phyloP scores from a whole-genome alignment of 371 early-diverging fungal genomes.

The Dinochytrium kinnereticum region DNA sequence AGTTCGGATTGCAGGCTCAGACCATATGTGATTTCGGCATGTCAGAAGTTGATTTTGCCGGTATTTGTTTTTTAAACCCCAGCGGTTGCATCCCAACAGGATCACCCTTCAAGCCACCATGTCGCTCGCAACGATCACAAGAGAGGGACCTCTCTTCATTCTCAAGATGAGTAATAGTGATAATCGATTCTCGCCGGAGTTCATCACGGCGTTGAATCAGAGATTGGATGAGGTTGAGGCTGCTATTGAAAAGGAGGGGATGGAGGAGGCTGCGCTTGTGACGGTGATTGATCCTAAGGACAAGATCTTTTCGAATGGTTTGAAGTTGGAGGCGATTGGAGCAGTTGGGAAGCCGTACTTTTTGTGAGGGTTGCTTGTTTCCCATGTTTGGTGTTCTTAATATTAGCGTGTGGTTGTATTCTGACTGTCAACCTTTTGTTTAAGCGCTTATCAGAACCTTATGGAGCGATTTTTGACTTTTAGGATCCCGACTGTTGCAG shows the following conservation, averaged over 20 bases:
- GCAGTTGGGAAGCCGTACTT: neutral
- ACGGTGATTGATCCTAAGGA: conserved; percentile 45
- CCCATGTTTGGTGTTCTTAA: neutral
- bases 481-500: conserved; percentile 82
- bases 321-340: conserved; percentile 45
- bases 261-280: conserved; percentile 55
- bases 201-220: conserved; percentile 59
- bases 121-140: conserved; percentile 53
- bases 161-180: conserved; percentile 66
- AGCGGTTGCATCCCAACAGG: no score
- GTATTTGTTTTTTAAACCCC: no score
- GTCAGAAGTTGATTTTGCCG: no score
- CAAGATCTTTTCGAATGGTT: conserved; percentile 81
- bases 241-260: conserved; percentile 41
- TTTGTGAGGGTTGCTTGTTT: neutral
- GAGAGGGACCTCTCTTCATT: conserved; percentile 65
- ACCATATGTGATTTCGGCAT: no score
- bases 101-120: neutral
- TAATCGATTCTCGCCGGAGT: conserved; percentile 71
- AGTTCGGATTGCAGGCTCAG: conserved; percentile 24
- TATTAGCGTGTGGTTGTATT: neutral
- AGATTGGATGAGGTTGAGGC: conserved; percentile 68
- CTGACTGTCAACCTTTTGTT: no score
- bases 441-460: conserved; percentile 58
- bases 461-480: conserved; percentile 67